Conservation (phyloP, 805 yeast genomes). For the Starmerella etchellsii region DNA sequence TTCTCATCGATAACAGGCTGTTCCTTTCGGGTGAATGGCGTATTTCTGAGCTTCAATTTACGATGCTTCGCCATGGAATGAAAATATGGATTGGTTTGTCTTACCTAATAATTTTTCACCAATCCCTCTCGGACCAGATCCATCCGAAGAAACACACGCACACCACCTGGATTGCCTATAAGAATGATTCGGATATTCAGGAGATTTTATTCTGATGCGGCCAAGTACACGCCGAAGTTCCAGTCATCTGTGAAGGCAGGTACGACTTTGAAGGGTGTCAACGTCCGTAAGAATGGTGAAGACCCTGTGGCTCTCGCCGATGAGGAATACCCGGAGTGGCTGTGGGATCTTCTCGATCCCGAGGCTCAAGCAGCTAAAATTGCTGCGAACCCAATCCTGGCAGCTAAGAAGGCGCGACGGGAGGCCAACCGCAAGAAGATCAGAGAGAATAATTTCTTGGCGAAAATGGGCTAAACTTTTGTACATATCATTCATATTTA, state of each 20-base stretch:
- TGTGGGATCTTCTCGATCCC: conserved; percentile 72
- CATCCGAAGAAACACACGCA: too few relatives aligned
- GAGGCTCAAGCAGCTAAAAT: conserved; percentile 45
- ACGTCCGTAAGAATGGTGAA: conserved; percentile 64
- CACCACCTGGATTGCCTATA: not conserved
- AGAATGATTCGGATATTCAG: conserved; percentile 9
- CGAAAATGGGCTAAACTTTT: conserved; percentile 35
- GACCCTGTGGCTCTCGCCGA: conserved; percentile 85
- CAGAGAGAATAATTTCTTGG: conserved; percentile 66
- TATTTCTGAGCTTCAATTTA: conserved; percentile 4
- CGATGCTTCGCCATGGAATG: conserved; percentile 11
- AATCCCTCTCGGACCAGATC: too few relatives aligned
- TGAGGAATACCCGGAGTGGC: conserved; percentile 85
- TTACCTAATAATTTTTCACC: too few relatives aligned
- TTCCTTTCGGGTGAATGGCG: conserved; percentile 15
- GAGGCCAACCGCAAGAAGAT: conserved; percentile 54
- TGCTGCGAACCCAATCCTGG: conserved; percentile 47
- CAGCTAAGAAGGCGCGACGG: conserved; percentile 59
- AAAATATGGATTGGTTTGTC: too few relatives aligned
- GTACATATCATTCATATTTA: too few relatives aligned
- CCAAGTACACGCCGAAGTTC: conserved; percentile 26
- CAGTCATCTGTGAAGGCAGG: conserved; percentile 32
- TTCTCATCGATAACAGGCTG: conserved; percentile 34
- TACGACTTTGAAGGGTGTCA: conserved; percentile 55
- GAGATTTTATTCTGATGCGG: conserved; percentile 15